Evolutionary conservation across 768 basidiomycete species (phyloP).

Genomic region (Lentinula guzmanii): DNA sequence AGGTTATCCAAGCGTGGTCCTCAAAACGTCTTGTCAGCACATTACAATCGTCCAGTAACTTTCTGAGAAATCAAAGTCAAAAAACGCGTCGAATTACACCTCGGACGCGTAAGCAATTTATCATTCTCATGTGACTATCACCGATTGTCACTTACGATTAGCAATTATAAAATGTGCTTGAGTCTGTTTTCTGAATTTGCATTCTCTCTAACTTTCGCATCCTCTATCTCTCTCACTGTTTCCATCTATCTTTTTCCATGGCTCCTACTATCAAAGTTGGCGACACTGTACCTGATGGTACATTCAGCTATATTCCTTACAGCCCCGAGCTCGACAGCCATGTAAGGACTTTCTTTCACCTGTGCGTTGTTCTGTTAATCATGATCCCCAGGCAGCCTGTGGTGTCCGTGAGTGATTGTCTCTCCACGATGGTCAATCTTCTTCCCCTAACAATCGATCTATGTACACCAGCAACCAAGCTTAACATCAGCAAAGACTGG

Average conservation of each 20-base stretch:
- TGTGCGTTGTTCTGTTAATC: background rate
- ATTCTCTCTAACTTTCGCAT: background rate
- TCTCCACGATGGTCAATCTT: background rate
- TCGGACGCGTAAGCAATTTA: background rate
- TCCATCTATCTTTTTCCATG: slow-evolving; percentile 11
- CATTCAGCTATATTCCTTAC: slow-evolving; percentile 54
- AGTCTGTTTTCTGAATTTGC: background rate
- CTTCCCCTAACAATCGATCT: background rate
- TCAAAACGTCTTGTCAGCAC: background rate
- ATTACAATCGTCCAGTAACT: background rate
- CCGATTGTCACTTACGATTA: background rate
- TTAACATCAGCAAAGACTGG: slow-evolving; percentile 55
- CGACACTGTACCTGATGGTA: slow-evolving; percentile 39
- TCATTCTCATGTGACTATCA: background rate
- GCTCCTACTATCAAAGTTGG: slow-evolving; percentile 42
- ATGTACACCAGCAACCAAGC: slow-evolving; percentile 34
- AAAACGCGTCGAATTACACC: background rate
- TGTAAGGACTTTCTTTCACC: slow-evolving; percentile 26
- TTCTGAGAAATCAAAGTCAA: background rate
- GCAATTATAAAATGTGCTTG: background rate
- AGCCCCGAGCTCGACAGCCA: slow-evolving; percentile 55
- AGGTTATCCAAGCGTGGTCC: background rate
- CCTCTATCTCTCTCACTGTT: background rate
- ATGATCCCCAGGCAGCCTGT: slow-evolving; percentile 44
- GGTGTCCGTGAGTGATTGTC: slow-evolving; percentile 48